A percentile compares a stretch with the other conserved stretches of the same genome.
phyloP scores from a whole-genome alignment of 2,329 filamentous ascomycete species.

The Sarocladiaceae sp. region DNA sequence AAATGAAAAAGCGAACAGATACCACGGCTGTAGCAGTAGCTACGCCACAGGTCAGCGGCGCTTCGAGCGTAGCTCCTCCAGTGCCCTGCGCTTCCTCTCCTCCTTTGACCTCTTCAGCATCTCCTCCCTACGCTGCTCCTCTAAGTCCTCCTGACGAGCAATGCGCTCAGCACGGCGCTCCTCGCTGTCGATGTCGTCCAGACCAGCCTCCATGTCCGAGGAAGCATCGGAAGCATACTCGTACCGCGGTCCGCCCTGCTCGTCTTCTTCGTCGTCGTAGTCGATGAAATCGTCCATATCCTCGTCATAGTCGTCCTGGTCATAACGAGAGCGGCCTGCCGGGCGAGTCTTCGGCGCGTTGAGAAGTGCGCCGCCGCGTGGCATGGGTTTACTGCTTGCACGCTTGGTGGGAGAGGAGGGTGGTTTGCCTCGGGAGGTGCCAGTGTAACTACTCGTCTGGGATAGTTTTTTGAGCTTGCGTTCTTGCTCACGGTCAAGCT shows the following conservation, averaged over 20 bases:
- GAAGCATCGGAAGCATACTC: slow-evolving; percentile 59
- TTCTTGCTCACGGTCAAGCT: slow-evolving; percentile 29
- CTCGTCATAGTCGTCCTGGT: slow-evolving; percentile 54
- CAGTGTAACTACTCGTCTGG: slow-evolving; percentile 56
- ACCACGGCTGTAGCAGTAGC: too few relatives aligned
- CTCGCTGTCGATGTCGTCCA: slow-evolving; percentile 68
- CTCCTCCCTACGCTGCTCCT: slow-evolving; percentile 57
- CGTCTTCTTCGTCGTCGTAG: slow-evolving; percentile 51
- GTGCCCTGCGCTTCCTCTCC: slow-evolving; percentile 39
- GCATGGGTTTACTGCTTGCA: slow-evolving; percentile 24
- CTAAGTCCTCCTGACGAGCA: slow-evolving; percentile 61
- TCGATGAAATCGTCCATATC: slow-evolving; percentile 57
- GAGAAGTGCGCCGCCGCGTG: slow-evolving; percentile 35
- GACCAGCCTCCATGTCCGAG: slow-evolving; percentile 73
- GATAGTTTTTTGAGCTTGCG: slow-evolving; percentile 59
- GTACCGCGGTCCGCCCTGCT: slow-evolving; percentile 32
- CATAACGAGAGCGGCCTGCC: slow-evolving; percentile 33
- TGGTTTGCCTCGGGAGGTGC: slow-evolving; percentile 55
- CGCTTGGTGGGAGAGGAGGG: slow-evolving; percentile 16
- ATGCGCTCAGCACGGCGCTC: slow-evolving; percentile 55
- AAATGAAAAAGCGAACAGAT: too few relatives aligned
- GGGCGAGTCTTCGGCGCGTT: slow-evolving; percentile 23
- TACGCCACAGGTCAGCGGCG: too few relatives aligned
- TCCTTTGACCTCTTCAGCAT: slow-evolving; percentile 57
- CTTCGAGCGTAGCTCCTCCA: slow-evolving; percentile 28